Base-by-base conservation (phyloP, 176 grass and related monocot species). In the Melocanna baccifera region DNA sequence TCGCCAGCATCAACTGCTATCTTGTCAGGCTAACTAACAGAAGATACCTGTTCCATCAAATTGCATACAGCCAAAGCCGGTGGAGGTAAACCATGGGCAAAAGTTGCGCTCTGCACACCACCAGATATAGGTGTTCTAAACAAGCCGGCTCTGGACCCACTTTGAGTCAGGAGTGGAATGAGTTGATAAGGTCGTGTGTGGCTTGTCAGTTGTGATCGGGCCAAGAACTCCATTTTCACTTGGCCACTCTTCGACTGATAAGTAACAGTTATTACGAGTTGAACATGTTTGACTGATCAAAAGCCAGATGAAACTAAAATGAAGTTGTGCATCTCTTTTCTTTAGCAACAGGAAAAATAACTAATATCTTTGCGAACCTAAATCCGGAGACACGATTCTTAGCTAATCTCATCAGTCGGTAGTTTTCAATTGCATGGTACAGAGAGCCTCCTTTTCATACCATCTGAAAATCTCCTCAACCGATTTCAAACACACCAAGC, bases 81-180 rank as follows among this genome's bases (percentile, higher is more conserved):
- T 25, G 93, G 94, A 61, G 97, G 97, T 43, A 99, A 73, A 92
- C 86, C 97, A 72, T 99, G 97, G 13, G 88, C 90, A 63, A 87
- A 96, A 29, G 97, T 99, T 66, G 97, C 97, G 9, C 93, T 96
- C 88, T 99, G 97, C 37, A 99, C 97, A 39, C 97, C 97, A 67
- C 97, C 97, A 52, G 97, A 99, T 73, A 96, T 99, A 4, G 97
- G 97, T 45, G 97, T 99, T 86, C 97, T 96, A 62, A 99, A 99
- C 39, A 99, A 62, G 7, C 97, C 97, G 63, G 97, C 81, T 86
- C 93, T 94, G 6, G 91, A 86, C 69, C 89, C 93, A 42, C 88
- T 97, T 97, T 3, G 85, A 84, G 62, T 87, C 85, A 3, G 75
- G n/a, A 62, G 37, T 55, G 4, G 68, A 13, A 56, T 63, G 39